phyloP scores from a whole-genome alignment of 2,329 filamentous ascomycete genomes.

The Hymenotorrendiella dingleyae region DNA sequence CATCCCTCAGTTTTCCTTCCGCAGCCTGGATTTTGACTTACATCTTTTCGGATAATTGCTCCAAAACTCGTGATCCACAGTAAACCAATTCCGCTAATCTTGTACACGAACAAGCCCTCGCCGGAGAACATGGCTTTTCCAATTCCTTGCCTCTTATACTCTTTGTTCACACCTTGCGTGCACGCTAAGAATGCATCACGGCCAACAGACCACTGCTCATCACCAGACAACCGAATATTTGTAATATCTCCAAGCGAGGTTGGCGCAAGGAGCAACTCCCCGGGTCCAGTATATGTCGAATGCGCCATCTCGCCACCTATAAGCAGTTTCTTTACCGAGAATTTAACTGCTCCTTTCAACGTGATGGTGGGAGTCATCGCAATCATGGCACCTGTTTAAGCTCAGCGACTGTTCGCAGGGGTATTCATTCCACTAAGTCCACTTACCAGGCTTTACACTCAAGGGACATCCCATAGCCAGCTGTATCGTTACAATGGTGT shows the following conservation, averaged over 20 bases:
- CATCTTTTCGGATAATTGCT: slow-evolving; percentile 90
- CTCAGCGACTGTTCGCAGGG: background rate
- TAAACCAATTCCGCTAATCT: slow-evolving; percentile 72
- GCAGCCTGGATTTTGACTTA: slow-evolving; percentile 40
- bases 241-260: slow-evolving; percentile 78
- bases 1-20: background rate
- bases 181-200: slow-evolving; percentile 80
- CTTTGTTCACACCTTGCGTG: slow-evolving; percentile 81
- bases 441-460: slow-evolving; percentile 64
- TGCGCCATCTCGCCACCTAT: slow-evolving; percentile 71
- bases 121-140: slow-evolving; percentile 91
- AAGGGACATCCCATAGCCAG: slow-evolving; percentile 84
- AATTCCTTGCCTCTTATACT: slow-evolving; percentile 80
- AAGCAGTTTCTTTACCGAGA: slow-evolving; percentile 87
- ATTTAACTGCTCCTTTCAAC: slow-evolving; percentile 75
- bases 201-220: slow-evolving; percentile 76
- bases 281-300: slow-evolving; percentile 81
- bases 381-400: slow-evolving; percentile 70
- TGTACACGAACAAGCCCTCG: slow-evolving; percentile 87
- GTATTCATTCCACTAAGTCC: background rate
- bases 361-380: slow-evolving; percentile 88
- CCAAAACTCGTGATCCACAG: slow-evolving; percentile 91
- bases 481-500: slow-evolving; percentile 84
- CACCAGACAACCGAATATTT: slow-evolving; percentile 65
- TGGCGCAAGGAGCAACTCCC: slow-evolving; percentile 82